Conservation (phyloP, 2,329 filamentous ascomycete species). For the Emergomyces orientalis region DNA sequence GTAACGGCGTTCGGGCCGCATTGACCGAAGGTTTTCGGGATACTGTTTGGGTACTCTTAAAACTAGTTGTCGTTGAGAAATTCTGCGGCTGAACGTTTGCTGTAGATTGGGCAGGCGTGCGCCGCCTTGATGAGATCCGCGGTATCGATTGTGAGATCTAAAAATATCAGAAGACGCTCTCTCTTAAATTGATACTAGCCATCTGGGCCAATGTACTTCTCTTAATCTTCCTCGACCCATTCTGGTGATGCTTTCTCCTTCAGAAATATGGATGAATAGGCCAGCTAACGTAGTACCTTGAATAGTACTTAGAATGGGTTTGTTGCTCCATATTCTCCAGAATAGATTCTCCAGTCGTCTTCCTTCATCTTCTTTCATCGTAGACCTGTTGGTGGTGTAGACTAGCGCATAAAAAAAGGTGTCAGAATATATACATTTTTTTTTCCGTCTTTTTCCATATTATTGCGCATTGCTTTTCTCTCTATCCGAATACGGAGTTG, state of each 20-base stretch:
- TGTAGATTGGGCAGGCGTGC: neutral
- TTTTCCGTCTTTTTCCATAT: neutral
- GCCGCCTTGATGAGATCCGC: constrained; percentile 1
- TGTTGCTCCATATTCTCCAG: constrained; percentile 44
- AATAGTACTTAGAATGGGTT: constrained; percentile 29
- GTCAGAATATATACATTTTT: neutral
- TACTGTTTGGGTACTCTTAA: constrained; percentile 1
- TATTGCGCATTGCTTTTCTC: neutral
- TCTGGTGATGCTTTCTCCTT: constrained; percentile 21
- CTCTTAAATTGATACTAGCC: neutral
- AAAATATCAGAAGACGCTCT: constrained; percentile 2
- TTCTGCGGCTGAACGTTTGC: neutral
- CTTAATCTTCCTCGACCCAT: constrained; percentile 15
- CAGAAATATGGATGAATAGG: constrained; percentile 38
- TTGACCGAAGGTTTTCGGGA: constrained; percentile 9
- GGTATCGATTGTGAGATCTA: constrained; percentile 4
- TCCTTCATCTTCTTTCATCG: constrained; percentile 34
- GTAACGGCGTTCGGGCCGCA: constrained; percentile 17
- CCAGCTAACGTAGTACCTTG: constrained; percentile 33
- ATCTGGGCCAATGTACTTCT: constrained; percentile 11
- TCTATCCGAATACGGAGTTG: neutral
- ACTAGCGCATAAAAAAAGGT: constrained; percentile 25
- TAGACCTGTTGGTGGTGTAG: constrained; percentile 38
- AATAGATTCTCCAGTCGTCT: constrained; percentile 44
- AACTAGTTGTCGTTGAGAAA: neutral